Percentiles rank a stretch among this genome's conserved stretches.
phyloP scores from a whole-genome alignment of 2,329 filamentous ascomycete species.

The Fusarium sp. region DNA sequence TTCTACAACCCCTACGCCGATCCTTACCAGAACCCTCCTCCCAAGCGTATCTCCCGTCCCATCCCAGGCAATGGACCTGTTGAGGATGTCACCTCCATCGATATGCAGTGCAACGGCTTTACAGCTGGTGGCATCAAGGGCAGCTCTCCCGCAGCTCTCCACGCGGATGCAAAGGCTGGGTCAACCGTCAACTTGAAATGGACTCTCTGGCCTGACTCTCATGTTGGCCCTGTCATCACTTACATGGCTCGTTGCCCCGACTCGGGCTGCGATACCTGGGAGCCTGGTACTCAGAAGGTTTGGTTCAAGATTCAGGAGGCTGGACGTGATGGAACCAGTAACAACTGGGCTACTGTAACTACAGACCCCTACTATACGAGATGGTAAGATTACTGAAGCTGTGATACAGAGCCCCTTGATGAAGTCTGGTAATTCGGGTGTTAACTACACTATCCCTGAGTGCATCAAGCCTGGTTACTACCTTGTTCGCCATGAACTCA shows the following conservation, averaged over 20 bases:
- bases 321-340: conserved; percentile 63
- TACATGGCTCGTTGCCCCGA: conserved; percentile 71
- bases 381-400: neutral
- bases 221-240: conserved; percentile 64
- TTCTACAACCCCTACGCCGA: conserved; percentile 57
- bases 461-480: conserved; percentile 67
- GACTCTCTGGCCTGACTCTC: conserved; percentile 65
- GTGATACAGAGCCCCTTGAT: conserved; percentile 55
- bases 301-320: conserved; percentile 68
- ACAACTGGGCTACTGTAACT: conserved; percentile 60
- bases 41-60: conserved; percentile 67
- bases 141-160: conserved; percentile 64
- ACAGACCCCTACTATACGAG: neutral
- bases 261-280: conserved; percentile 62
- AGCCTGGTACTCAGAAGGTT: conserved; percentile 62
- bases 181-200: conserved; percentile 66
- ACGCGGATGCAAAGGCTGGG: conserved; percentile 66
- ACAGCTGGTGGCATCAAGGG: conserved; percentile 61
- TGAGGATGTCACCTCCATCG: conserved; percentile 63
- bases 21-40: conserved; percentile 58
- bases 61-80: conserved; percentile 71
- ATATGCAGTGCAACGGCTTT: conserved; percentile 69
- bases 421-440: conserved; percentile 58
- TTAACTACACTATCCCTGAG: conserved; percentile 66
- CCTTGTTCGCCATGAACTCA: conserved; percentile 69